Conservation (phyloP, 768 basidiomycete species). For the Lentinula raphanica region DNA sequence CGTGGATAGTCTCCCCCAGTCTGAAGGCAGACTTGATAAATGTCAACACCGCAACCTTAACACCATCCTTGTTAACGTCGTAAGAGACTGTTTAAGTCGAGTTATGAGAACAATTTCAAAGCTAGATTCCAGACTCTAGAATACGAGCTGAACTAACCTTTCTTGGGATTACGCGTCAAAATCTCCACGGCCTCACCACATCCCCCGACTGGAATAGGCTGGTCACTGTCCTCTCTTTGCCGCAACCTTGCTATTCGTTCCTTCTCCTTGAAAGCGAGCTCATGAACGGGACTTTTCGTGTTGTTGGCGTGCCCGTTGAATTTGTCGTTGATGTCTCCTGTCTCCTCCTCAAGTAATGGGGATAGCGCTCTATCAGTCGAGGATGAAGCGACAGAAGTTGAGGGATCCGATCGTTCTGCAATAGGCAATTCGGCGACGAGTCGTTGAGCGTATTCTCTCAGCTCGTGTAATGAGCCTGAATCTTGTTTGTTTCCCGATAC, state of each 20-base stretch:
- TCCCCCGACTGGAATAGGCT: conserved; percentile 34
- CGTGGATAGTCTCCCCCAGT: conserved; percentile 87
- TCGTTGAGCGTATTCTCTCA: conserved; percentile 7
- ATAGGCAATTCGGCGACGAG: not conserved
- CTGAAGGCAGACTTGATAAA: conserved; percentile 89
- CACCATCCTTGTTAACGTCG: conserved; percentile 91
- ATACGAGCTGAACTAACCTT: conserved; percentile 48
- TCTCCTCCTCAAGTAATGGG: not conserved
- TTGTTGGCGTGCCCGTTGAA: conserved; percentile 32
- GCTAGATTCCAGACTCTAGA: too few species aligned
- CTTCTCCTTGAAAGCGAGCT: conserved; percentile 22
- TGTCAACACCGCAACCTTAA: conserved; percentile 84
- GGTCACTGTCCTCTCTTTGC: conserved; percentile 35
- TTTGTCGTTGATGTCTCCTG: conserved; percentile 13
- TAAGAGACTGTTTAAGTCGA: conserved; percentile 62
- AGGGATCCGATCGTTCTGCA: not conserved
- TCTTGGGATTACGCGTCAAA: conserved; percentile 82
- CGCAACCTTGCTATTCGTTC: conserved; percentile 19
- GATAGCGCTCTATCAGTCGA: not conserved
- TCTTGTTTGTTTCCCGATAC: not conserved
- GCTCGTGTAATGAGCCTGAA: not conserved
- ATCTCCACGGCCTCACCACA: conserved; percentile 89
- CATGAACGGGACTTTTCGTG: conserved; percentile 21
- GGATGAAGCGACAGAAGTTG: not conserved
- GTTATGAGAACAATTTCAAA: too few species aligned